A percentile compares a stretch with the other conserved stretches of the same genome.
phyloP scores from a whole-genome alignment of 2,329 filamentous ascomycete genomes.

The Macrophomina pseudophaseolina region DNA sequence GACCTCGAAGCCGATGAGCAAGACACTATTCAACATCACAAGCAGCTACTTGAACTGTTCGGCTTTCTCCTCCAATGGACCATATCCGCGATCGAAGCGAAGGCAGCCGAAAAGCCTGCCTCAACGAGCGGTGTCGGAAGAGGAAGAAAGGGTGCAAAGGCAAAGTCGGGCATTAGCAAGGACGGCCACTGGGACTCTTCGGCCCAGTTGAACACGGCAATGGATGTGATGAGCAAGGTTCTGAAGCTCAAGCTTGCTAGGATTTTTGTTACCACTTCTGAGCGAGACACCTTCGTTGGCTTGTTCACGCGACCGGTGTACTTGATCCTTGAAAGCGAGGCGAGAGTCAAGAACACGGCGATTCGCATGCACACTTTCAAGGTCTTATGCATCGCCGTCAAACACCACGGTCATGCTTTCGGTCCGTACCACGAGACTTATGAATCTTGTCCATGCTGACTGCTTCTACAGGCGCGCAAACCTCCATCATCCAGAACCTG shows the following conservation, averaged over 20 bases:
- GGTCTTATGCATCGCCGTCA: conserved; percentile 92
- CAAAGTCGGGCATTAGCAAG: conserved; percentile 64
- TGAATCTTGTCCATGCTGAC: neutral
- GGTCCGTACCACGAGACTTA: conserved; percentile 59
- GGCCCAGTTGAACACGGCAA: conserved; percentile 80
- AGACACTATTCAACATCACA: conserved; percentile 83
- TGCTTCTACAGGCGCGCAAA: conserved; percentile 75
- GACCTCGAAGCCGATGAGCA: conserved; percentile 93
- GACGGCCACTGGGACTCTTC: conserved; percentile 89
- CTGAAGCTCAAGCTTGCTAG: conserved; percentile 89
- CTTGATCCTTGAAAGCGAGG: conserved; percentile 90
- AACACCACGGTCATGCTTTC: conserved; percentile 96
- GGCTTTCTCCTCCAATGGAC: conserved; percentile 95
- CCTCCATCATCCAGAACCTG: conserved; percentile 94
- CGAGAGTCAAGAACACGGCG: conserved; percentile 83
- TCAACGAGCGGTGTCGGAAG: conserved; percentile 72
- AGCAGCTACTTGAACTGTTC: conserved; percentile 89
- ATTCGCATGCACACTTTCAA: conserved; percentile 98
- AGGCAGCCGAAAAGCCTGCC: conserved; percentile 87
- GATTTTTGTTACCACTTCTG: conserved; percentile 94
- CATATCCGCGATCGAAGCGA: conserved; percentile 90
- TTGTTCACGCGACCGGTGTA: conserved; percentile 93
- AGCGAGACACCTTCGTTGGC: conserved; percentile 92
- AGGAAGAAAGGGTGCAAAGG: conserved; percentile 75
- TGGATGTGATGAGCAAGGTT: conserved; percentile 96